A percentile compares a stretch with the other conserved stretches of the same genome.
These are phyloP conservation scores for Xylariaceae sp. DNA, from an alignment of 2,329 filamentous ascomycete genomes.

Conservation along the genomic window DNA sequence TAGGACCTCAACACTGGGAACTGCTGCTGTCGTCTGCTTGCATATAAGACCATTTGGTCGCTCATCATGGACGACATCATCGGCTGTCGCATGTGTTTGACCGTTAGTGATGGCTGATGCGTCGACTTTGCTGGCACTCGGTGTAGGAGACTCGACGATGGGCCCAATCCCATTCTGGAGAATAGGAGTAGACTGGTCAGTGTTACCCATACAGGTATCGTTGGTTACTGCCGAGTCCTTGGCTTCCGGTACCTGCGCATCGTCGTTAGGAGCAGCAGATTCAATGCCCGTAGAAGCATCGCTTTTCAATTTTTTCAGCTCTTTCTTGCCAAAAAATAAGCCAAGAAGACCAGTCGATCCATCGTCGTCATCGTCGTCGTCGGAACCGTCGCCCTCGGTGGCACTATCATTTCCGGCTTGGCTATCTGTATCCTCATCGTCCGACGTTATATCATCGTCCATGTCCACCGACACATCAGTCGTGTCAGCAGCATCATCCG, in stretches of 20 bases:
- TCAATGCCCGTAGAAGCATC: constrained; percentile 31
- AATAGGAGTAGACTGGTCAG: background rate
- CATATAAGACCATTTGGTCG: background rate
- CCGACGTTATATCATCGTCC: constrained; percentile 61
- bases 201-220: background rate
- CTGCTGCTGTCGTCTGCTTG: constrained; percentile 4
- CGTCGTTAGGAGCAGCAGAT: constrained; percentile 27
- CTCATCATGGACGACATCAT: constrained; percentile 22
- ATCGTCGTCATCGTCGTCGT: constrained; percentile 39
- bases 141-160: background rate
- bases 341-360: constrained; percentile 47
- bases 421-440: constrained; percentile 44
- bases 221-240: constrained; percentile 7
- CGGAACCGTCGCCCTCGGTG: constrained; percentile 39
- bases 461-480: constrained; percentile 64
- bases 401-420: constrained; percentile 36
- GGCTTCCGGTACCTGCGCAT: constrained; percentile 35
- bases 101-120: constrained; percentile 10
- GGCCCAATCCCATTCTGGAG: background rate
- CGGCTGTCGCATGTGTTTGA: constrained; percentile 14
- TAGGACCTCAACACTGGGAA: constrained; percentile 28
- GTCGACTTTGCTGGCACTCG: background rate
- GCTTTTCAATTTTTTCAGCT: constrained; percentile 48
- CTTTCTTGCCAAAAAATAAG: constrained; percentile 54
- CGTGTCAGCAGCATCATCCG: constrained; percentile 42